Evolutionary conservation across 306 rosid genomes (phyloP).

Genomic region (Sindora glabra): DNA sequence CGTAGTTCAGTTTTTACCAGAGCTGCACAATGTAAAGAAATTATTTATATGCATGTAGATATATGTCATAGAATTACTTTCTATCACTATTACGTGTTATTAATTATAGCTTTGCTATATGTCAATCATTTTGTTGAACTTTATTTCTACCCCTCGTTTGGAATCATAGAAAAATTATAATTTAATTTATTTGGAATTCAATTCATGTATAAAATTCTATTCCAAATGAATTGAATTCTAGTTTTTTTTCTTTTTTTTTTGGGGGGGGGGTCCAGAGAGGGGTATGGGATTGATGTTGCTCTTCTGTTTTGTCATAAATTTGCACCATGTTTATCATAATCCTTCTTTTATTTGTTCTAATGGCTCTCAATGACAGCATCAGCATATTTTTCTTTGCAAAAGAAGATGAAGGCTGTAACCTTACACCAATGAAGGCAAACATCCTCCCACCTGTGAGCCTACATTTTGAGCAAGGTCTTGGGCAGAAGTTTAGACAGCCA

Average conservation of each 20-base stretch:
- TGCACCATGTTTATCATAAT: not conserved
- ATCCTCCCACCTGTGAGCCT: slow-evolving; percentile 55
- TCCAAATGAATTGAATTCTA: too few relatives aligned
- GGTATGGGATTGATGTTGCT: too few relatives aligned
- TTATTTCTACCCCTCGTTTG: too few relatives aligned
- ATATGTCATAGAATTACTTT: too few relatives aligned
- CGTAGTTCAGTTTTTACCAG: too few relatives aligned
- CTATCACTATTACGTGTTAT: too few relatives aligned
- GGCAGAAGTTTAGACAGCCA: slow-evolving; percentile 86
- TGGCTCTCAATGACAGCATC: slow-evolving; percentile 52
- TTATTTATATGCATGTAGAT: not conserved
- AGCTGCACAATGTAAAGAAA: not conserved
- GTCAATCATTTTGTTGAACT: too few relatives aligned
- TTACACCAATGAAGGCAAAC: slow-evolving; percentile 56
- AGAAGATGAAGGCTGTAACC: slow-evolving; percentile 73
- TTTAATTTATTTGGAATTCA: too few relatives aligned
- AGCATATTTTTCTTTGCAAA: slow-evolving; percentile 78
- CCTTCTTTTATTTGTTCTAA: slow-evolving; percentile 17
- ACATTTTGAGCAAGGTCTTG: slow-evolving; percentile 78
- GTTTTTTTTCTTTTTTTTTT: too few relatives aligned
- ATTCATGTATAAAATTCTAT: too few relatives aligned
- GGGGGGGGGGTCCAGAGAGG: too few relatives aligned
- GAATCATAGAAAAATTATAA: too few relatives aligned
- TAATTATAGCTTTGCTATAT: not conserved
- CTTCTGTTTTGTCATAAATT: not conserved